These are phyloP conservation scores for Rhynchospora tenuis DNA, from an alignment of 176 grass and related monocot genomes.

Conservation along the genomic window DNA sequence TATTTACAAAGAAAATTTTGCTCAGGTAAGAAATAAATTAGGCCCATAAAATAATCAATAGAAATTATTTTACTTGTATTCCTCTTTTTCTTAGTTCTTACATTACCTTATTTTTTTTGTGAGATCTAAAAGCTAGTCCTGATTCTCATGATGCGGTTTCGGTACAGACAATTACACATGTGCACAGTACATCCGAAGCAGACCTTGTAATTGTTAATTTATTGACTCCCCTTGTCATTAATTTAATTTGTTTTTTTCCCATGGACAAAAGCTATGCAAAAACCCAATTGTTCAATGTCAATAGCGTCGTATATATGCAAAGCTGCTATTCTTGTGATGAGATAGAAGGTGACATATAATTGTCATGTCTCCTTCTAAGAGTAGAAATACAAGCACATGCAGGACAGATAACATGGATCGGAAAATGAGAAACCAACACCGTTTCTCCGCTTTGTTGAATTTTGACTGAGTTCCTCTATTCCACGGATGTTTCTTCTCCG, in stretches of 20 bases:
- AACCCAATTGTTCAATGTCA: not conserved
- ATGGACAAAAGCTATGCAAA: not conserved
- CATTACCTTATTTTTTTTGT: not conserved
- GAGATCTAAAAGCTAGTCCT: not conserved
- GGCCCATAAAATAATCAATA: not conserved
- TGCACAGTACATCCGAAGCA: not conserved
- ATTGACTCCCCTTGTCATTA: not conserved
- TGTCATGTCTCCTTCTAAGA: not conserved
- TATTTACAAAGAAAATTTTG: not conserved
- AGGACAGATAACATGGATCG: not conserved
- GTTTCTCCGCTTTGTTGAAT: not conserved
- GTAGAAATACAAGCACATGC: not conserved
- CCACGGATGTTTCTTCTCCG: not conserved
- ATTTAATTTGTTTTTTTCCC: not conserved
- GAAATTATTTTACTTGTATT: not conserved
- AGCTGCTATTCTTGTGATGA: not conserved
- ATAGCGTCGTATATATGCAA: not conserved
- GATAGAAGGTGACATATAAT: not conserved
- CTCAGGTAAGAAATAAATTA: not conserved
- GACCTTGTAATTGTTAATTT: not conserved
- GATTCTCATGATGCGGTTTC: not conserved
- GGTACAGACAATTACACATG: conserved; percentile 10
- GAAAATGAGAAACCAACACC: not conserved
- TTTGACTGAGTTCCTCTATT: not conserved
- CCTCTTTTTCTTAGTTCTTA: not conserved